Conservation (phyloP, 495 filamentous ascomycete species). For the Hyaloscypha bicolor region DNA sequence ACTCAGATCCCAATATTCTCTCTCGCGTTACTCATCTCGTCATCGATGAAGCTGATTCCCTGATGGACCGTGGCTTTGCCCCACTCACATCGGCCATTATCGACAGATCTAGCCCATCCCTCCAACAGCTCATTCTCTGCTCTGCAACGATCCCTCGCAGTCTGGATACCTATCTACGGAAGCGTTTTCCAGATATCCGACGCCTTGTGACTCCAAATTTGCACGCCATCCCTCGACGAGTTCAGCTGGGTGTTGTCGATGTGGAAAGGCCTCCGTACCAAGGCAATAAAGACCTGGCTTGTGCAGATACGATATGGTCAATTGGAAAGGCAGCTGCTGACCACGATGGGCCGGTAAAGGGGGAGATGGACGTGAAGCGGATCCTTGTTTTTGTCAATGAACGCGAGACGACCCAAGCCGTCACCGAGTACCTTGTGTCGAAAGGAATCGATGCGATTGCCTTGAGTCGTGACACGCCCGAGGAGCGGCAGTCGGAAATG, state of each 20-base stretch:
- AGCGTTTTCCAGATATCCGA: conserved; percentile 77
- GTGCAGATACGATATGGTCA: conserved; percentile 90
- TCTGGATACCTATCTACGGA: conserved; percentile 79
- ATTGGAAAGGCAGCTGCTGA: conserved; percentile 78
- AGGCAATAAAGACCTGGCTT: conserved; percentile 87
- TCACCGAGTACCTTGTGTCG: conserved; percentile 74
- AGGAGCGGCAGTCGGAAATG: conserved; percentile 71
- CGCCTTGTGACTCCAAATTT: conserved; percentile 92
- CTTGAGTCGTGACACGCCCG: conserved; percentile 77
- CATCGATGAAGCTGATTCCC: conserved; percentile 92
- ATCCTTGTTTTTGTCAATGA: conserved; percentile 98
- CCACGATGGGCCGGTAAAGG: conserved; percentile 46
- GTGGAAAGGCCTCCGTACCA: conserved; percentile 85
- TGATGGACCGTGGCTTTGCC: conserved; percentile 89
- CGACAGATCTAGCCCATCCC: conserved; percentile 71
- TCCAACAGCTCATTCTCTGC: conserved; percentile 90
- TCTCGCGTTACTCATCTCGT: conserved; percentile 85
- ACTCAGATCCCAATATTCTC: conserved; percentile 85
- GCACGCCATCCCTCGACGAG: conserved; percentile 91
- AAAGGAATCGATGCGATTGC: conserved; percentile 89
- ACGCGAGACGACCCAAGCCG: conserved; percentile 80
- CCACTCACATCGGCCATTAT: conserved; percentile 80
- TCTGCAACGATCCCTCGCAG: conserved; percentile 93
- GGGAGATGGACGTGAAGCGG: conserved; percentile 67
- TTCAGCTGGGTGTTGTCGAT: conserved; percentile 92